A percentile compares a stretch with the other conserved stretches of the same genome.
These are phyloP conservation scores for Grammothele lineata DNA, from an alignment of 768 basidiomycete genomes.

Conservation along the genomic window DNA sequence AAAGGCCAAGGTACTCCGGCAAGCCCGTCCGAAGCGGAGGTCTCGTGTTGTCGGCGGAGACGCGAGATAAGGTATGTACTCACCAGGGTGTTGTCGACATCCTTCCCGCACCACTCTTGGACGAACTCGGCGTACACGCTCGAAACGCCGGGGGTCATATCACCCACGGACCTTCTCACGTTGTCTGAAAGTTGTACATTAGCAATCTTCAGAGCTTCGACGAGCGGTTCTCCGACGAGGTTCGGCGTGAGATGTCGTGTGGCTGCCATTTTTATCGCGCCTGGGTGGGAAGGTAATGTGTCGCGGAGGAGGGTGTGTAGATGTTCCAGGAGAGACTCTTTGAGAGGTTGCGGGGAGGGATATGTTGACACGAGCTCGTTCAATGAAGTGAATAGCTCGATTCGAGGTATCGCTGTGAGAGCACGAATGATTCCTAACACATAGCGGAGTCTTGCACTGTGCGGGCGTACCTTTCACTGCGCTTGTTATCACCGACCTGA, in stretches of 20 bases:
- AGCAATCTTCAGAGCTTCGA: slow-evolving; percentile 47
- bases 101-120: slow-evolving; percentile 40
- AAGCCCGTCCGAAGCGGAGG: no score
- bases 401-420: slow-evolving; percentile 35
- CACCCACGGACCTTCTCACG: slow-evolving; percentile 12
- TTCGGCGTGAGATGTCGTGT: slow-evolving; percentile 31
- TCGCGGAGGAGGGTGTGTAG: slow-evolving; percentile 38
- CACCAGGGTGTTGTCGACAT: slow-evolving; percentile 28
- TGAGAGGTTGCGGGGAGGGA: slow-evolving; percentile 37
- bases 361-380: slow-evolving; percentile 39
- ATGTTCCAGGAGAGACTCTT: slow-evolving; percentile 37
- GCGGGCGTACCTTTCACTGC: slow-evolving; percentile 63
- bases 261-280: slow-evolving; percentile 36
- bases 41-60: no score
- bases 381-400: slow-evolving; percentile 39
- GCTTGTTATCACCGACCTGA: slow-evolving; percentile 68
- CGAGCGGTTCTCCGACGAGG: slow-evolving; percentile 46
- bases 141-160: slow-evolving; percentile 28
- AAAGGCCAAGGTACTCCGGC: not conserved
- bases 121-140: slow-evolving; percentile 42
- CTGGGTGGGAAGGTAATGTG: slow-evolving; percentile 33
- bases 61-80: slow-evolving; percentile 12
- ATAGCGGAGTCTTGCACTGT: no score
- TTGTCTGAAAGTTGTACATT: slow-evolving; percentile 46
- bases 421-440: no score